A percentile compares a stretch with the other conserved stretches of the same genome.
phyloP scores from a whole-genome alignment of 208 protist species.

The Wallacemonas sp. region DNA sequence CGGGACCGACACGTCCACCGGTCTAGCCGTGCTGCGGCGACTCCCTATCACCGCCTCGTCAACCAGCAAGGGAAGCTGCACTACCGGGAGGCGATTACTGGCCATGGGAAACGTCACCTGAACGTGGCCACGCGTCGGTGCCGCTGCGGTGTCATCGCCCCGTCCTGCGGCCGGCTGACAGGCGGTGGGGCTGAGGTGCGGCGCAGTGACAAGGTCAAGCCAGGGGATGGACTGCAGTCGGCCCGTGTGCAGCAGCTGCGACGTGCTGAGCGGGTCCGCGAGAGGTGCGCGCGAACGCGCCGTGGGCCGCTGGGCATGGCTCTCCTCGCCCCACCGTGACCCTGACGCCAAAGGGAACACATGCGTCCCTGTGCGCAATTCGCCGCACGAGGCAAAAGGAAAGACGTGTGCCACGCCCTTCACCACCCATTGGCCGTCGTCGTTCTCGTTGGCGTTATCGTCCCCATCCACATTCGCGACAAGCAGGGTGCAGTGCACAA shows the following conservation, averaged over 20 bases:
- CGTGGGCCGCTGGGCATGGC: no score
- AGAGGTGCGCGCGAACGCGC: no score
- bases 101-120: constrained; percentile 44
- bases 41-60: constrained; percentile 14
- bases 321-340: no score
- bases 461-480: constrained; percentile 19
- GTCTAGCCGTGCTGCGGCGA: background rate
- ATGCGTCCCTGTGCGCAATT: constrained; percentile 44
- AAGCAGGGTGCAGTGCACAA: constrained; percentile 49
- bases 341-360: constrained; percentile 22
- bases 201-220: constrained; percentile 71
- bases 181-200: constrained; percentile 18
- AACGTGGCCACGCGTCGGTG: constrained; percentile 11
- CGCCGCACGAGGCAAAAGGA: constrained; percentile 38
- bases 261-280: background rate
- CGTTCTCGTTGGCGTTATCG: background rate
- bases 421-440: background rate
- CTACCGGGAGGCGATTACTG: constrained; percentile 28
- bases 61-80: constrained; percentile 5
- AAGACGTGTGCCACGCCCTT: background rate
- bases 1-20: background rate
- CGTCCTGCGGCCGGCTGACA: background rate
- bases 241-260: constrained; percentile 27
- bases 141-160: background rate
- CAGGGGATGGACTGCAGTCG: constrained; percentile 59